Evolutionary conservation across 495 filamentous ascomycete genomes (phyloP).

Genomic region (Penicillium egyptiacum): DNA sequence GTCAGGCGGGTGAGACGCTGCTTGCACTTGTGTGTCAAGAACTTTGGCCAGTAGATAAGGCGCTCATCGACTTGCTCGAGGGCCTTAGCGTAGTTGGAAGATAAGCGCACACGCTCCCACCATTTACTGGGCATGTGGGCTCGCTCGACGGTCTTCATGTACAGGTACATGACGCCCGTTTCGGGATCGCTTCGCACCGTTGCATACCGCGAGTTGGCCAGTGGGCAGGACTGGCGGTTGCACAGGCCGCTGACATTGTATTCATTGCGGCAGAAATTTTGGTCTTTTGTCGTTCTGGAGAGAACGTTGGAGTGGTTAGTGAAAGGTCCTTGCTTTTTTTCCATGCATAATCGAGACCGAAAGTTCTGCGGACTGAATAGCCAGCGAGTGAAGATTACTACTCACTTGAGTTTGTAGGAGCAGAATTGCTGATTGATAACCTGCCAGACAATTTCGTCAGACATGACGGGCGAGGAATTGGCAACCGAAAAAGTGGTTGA

Average conservation of each 20-base stretch:
- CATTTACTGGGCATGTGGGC: constrained; percentile 86
- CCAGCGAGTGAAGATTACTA: constrained; percentile 11
- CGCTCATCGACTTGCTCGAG: constrained; percentile 84
- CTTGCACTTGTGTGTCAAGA: constrained; percentile 95
- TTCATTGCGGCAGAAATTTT: constrained; percentile 96
- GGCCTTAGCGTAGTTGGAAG: constrained; percentile 84
- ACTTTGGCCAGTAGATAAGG: constrained; percentile 95
- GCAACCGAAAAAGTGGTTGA: constrained; percentile 2
- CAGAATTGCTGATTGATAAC: constrained; percentile 96
- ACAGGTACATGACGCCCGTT: constrained; percentile 86
- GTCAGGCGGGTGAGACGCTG: constrained; percentile 92
- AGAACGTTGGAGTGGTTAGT: constrained; percentile 18
- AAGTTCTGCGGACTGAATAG: constrained; percentile 4
- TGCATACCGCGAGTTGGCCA: constrained; percentile 94
- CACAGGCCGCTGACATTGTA: constrained; percentile 94
- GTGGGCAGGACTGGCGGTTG: constrained; percentile 90
- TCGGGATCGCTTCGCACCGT: constrained; percentile 82
- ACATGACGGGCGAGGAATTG: constrained; percentile 39
- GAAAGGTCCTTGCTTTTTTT: constrained; percentile 7
- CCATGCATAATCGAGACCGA: background rate
- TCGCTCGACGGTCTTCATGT: constrained; percentile 95
- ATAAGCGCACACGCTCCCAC: constrained; percentile 93
- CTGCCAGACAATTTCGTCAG: constrained; percentile 98
- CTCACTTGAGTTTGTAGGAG: constrained; percentile 91
- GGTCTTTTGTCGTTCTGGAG: constrained; percentile 78